Conservation (phyloP, 257 asterid genomes). For the Nemophila menziesii region DNA sequence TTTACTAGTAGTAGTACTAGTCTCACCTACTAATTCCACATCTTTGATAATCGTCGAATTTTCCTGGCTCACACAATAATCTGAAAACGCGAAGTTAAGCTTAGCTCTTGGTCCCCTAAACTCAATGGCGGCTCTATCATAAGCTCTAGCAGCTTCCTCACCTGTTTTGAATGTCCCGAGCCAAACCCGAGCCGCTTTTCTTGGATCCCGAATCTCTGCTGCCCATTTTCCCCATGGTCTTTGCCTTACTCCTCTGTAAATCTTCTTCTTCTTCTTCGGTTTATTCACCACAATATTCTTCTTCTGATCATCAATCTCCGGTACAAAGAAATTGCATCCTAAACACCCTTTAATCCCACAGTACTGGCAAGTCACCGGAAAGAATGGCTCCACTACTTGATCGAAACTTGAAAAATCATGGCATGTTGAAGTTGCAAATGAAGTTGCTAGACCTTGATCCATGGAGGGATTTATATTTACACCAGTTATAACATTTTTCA, state of each 20-base stretch:
- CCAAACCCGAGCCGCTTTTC: constrained; percentile 84
- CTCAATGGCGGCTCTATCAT: constrained; percentile 72
- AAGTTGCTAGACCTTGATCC: neutral
- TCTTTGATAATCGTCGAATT: neutral
- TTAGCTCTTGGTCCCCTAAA: constrained; percentile 87
- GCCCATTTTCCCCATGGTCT: constrained; percentile 99
- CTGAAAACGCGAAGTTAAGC: constrained; percentile 62
- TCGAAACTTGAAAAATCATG: constrained; percentile 2
- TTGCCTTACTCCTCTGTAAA: constrained; percentile 81
- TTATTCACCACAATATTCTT: constrained; percentile 8
- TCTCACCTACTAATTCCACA: constrained; percentile 9
- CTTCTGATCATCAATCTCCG: neutral
- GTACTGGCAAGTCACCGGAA: constrained; percentile 37
- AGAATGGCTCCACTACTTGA: constrained; percentile 10
- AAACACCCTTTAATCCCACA: constrained; percentile 57
- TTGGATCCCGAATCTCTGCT: constrained; percentile 77
- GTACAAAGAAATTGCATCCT: constrained; percentile 51
- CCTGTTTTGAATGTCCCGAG: constrained; percentile 77
- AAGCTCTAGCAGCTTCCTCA: constrained; percentile 79
- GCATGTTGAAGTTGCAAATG: constrained; percentile 1
- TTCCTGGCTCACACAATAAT: constrained; percentile 18
- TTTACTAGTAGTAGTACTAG: constrained; percentile 8
- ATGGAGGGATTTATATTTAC: neutral
- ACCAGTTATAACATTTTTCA: constrained; percentile 46
- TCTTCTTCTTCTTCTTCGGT: constrained; percentile 43